Base-by-base conservation (phyloP, 352 stramenopile genomes). In the Achlya hypogyna region DNA sequence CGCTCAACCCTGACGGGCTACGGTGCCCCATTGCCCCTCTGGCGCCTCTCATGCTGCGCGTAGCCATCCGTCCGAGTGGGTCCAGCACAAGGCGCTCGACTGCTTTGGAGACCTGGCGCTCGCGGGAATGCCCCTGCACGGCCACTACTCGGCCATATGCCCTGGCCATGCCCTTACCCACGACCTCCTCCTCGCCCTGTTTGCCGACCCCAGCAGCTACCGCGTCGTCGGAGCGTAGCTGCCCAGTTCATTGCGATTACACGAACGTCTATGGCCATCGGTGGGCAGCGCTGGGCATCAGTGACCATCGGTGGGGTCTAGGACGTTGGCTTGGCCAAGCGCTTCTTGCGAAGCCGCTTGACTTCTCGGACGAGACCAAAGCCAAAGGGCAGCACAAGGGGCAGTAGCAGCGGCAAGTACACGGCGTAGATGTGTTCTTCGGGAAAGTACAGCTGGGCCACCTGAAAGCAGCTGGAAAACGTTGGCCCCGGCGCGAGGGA, bases 71-170 rank as follows among this genome's bases (percentile, higher is more conserved):
- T 76, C 88, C 63, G 81, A 91, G 67, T 91, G 82, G 82, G 69
- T 69, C 29, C 78, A 80, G 1, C 82, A 91, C 72, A 91, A 91
- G 65, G 69, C 87, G 70, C 72, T 91, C 38, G 82, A 91, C 62
- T 88, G 79, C 43, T 75, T 89, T 29, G 82, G 82, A 20, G 82
- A 91, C 58, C 62, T 91, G 5, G 76, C 72, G 0, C 72, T 91
- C 5, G 75, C 78, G 0, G 81, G 81, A 0, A 47, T 80, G 35
- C 79, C 82, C 0, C 40, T 91, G 14, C 78, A 89, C 56, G 80
- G 79, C 22, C 84, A 83, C 60, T 91, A 88, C 56, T 75, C 87
- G 43, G 75, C 78, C 6, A 88, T 81, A 32, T 86, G 77, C 62
- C 82, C 82, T 12, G 82, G 82, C 5, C 82, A 90, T 53, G 77